Evolutionary conservation across 306 rosid genomes (phyloP), one percentile per base, ranked within the genome.

Genomic region (Quercus agrifolia): DNA sequence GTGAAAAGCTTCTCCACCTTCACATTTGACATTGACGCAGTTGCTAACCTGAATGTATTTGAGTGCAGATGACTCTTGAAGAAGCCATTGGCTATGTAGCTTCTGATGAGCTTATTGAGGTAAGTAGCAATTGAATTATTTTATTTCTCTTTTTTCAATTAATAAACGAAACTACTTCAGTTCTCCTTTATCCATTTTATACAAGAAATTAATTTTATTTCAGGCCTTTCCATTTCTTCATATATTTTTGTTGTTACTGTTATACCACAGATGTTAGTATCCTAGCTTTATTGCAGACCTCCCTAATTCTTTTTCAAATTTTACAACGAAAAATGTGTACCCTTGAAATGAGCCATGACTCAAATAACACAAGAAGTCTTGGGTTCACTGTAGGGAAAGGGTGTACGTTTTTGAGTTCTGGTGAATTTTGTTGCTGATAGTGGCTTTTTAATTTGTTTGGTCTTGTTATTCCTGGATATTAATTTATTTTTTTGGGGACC

Each of bases 21-120:
- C 31, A 41, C 20, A 62, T 59, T 14, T 25, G 57, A 70, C 44
- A 7, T 76, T 46, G 78, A n/a, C 17, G 49, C 70, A 57, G 31
- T 73, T 72, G 19, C 83, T 82, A 44, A 70, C 81, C 66, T 81
- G 76, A 56, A 80, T 72, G 58, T 74, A 70, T 88, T 25, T 84
- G 76, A 71, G 30, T 85, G 94, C 93, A 95, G 99, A 86, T 95
- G 86, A 90, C 91, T 20, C 98, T 95, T 56, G 99, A 95, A 89
- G 99, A 95, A 88, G 99, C 97, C 66, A 95, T 95, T 59, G 98
- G 98, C 2, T 95, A 95, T 75, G 99, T 95, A 33, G 99, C 97
- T 59, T 90, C 99, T 0, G 99, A 95, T 75, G 99, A 93, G 83
- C 97, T 95, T 71, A 95, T 95, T 19, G 99, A 93, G 96, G 99